phyloP scores from a whole-genome alignment of 2,329 filamentous ascomycete species.

The Nigrograna mackinnonii region DNA sequence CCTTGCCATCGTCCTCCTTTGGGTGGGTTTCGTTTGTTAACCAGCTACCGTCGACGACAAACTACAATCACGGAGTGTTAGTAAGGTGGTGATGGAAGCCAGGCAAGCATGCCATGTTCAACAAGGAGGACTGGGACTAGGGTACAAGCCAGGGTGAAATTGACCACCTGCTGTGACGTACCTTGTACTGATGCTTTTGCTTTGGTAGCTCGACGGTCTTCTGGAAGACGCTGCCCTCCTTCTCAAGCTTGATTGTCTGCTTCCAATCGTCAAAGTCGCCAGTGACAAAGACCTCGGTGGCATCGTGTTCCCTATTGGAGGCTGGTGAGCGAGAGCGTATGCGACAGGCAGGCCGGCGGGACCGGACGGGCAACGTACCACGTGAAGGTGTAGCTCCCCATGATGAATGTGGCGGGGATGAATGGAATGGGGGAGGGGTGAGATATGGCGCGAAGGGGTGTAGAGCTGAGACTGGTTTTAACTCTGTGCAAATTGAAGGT shows the following conservation, averaged over 20 bases:
- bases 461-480: constrained; percentile 24
- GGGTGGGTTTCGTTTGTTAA: constrained; percentile 78
- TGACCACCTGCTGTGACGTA: constrained; percentile 46
- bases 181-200: constrained; percentile 91
- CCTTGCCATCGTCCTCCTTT: constrained; percentile 78
- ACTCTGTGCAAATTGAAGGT: constrained; percentile 16
- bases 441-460: neutral
- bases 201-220: constrained; percentile 78
- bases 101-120: no score
- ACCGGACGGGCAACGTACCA: constrained; percentile 63
- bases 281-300: constrained; percentile 88
- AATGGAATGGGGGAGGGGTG: neutral
- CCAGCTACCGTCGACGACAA: constrained; percentile 94
- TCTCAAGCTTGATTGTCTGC: constrained; percentile 82
- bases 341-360: constrained; percentile 10
- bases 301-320: constrained; percentile 72
- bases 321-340: constrained; percentile 20
- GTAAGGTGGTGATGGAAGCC: constrained; percentile 8
- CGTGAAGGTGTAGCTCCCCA: constrained; percentile 72
- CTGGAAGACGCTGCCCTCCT: constrained; percentile 70
- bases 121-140: no score
- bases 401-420: constrained; percentile 35
- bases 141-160: neutral
- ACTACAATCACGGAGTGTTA: constrained; percentile 58
- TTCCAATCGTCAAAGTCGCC: constrained; percentile 95